Evolutionary conservation across 371 early-diverging fungal species (phyloP).

Genomic region (Encephalitozoon intestinalis): DNA sequence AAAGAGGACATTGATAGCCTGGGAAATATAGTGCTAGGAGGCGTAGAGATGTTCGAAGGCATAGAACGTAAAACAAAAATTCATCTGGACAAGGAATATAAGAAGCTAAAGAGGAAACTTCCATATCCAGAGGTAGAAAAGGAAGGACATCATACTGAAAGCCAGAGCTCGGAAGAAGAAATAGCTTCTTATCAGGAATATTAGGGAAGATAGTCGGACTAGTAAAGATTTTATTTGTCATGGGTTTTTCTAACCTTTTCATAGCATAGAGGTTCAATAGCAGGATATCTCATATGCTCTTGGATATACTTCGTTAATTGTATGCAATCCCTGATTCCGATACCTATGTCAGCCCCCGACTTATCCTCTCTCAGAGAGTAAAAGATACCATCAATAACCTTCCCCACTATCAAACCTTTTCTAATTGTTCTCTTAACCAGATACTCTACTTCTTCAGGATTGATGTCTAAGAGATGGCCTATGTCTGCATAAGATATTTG

Average conservation of each 20-base stretch:
- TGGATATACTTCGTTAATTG: slow-evolving; percentile 14
- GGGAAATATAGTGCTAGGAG: slow-evolving; percentile 67
- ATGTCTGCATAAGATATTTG: slow-evolving; percentile 33
- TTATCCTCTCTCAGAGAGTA: neutral
- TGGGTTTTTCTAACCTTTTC: slow-evolving; percentile 10
- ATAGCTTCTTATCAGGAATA: neutral
- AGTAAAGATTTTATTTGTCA: neutral
- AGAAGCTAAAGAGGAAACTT: slow-evolving; percentile 58
- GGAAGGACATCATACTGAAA: neutral
- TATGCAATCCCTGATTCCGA: slow-evolving; percentile 1
- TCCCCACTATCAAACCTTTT: slow-evolving; percentile 10
- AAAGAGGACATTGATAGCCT: slow-evolving; percentile 76
- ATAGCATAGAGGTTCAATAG: slow-evolving; percentile 20
- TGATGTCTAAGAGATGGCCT: slow-evolving; percentile 3
- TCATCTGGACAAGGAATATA: slow-evolving; percentile 69
- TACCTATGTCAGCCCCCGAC: neutral
- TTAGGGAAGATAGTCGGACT: neutral
- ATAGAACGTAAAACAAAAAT: slow-evolving; percentile 69
- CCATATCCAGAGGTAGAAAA: slow-evolving; percentile 57
- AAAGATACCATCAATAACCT: slow-evolving; percentile 22
- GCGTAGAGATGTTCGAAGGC: slow-evolving; percentile 61
- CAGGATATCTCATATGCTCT: slow-evolving; percentile 41
- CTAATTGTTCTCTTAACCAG: slow-evolving; percentile 25
- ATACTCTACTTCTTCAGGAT: slow-evolving; percentile 22
- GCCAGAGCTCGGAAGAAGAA: neutral